Evolutionary conservation across 805 yeast species (phyloP).

Genomic region (Metschnikowia lunata): DNA sequence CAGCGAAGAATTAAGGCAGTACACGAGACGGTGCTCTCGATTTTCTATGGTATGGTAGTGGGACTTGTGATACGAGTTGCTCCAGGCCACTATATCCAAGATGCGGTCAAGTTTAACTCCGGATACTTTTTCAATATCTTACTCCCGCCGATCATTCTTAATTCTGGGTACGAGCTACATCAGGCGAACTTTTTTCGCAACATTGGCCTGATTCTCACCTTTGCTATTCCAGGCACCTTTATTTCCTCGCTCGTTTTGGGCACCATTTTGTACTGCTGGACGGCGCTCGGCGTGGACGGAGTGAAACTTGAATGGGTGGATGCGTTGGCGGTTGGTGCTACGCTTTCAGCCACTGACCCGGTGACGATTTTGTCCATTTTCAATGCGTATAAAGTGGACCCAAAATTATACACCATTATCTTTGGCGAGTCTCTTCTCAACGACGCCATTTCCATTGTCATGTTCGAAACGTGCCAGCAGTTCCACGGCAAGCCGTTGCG

Average conservation of each 20-base stretch:
- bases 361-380: conserved; percentile 94
- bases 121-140: conserved; percentile 90
- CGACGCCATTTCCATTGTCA: conserved; percentile 97
- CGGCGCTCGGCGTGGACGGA: conserved; percentile 86
- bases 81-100: conserved; percentile 97
- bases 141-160: conserved; percentile 92
- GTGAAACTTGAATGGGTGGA: conserved; percentile 90
- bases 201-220: conserved; percentile 82
- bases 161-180: conserved; percentile 94
- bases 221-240: conserved; percentile 97
- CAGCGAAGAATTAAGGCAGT: conserved; percentile 88
- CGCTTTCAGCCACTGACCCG: conserved; percentile 97
- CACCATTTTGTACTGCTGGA: conserved; percentile 82
- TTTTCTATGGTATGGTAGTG: conserved; percentile 94
- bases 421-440: conserved; percentile 94
- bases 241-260: conserved; percentile 89
- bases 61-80: conserved; percentile 85
- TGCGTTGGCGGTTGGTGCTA: conserved; percentile 95
- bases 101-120: conserved; percentile 91
- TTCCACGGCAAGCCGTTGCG: conserved; percentile 80
- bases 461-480: conserved; percentile 97
- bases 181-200: conserved; percentile 93
- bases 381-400: conserved; percentile 97
- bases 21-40: conserved; percentile 96
- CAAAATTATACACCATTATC: conserved; percentile 92